These are phyloP conservation scores for Cajanus cajan DNA, from an alignment of 306 rosid genomes.

Conservation along the genomic window DNA sequence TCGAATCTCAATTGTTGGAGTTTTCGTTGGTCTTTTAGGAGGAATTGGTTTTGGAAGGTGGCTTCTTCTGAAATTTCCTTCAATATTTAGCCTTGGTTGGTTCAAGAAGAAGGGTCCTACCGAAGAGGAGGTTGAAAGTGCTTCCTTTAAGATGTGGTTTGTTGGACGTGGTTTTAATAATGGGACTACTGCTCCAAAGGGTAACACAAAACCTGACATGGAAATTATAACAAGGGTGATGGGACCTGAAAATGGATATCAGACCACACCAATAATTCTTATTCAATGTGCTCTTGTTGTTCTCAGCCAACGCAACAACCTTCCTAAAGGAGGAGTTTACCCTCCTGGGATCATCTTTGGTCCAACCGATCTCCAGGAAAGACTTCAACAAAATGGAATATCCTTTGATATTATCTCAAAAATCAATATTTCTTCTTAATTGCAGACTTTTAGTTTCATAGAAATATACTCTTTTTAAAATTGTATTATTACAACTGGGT, in stretches of 20 bases:
- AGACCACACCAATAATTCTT: conserved; percentile 77
- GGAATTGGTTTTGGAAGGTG: conserved; percentile 54
- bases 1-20: conserved; percentile 45
- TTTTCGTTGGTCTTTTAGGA: conserved; percentile 70
- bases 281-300: conserved; percentile 78
- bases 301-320: conserved; percentile 60
- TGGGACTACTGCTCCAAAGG: conserved; percentile 38
- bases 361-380: conserved; percentile 71
- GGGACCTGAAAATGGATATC: conserved; percentile 90
- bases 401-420: conserved; percentile 75
- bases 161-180: conserved; percentile 66
- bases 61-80: conserved; percentile 79
- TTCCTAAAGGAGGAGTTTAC: conserved; percentile 74
- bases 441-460: neutral
- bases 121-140: conserved; percentile 71
- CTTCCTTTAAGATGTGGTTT: conserved; percentile 93
- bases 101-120: conserved; percentile 84
- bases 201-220: conserved; percentile 61
- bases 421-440: conserved; percentile 49
- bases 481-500: neutral
- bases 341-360: conserved; percentile 86
- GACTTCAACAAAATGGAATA: conserved; percentile 75
- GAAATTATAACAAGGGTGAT: conserved; percentile 79
- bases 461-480: neutral
- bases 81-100: conserved; percentile 72